Evolutionary conservation across 306 rosid species (phyloP).

Genomic region (Cicer judaicum): DNA sequence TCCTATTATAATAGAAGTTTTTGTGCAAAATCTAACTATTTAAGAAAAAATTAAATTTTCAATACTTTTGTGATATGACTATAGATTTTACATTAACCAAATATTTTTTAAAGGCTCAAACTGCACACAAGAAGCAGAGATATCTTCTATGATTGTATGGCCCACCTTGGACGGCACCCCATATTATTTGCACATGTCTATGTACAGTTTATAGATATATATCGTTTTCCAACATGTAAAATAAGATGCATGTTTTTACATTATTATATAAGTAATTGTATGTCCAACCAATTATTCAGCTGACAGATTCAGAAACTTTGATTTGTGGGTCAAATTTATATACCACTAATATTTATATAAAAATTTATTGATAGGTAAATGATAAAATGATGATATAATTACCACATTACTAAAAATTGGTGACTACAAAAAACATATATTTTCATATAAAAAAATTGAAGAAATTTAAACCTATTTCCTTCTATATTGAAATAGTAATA

Average conservation of each 20-base stretch:
- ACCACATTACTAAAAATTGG: no score
- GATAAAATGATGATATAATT: no score
- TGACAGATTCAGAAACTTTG: no score
- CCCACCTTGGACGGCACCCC: conserved; percentile 38
- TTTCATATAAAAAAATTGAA: no score
- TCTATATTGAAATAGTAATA: no score
- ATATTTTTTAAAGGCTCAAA: neutral
- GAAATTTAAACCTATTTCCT: no score
- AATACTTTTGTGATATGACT: neutral
- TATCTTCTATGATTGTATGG: conserved; percentile 38
- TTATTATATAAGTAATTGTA: neutral
- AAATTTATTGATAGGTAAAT: no score
- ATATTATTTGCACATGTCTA: conserved; percentile 36
- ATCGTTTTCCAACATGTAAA: neutral
- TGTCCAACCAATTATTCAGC: no score
- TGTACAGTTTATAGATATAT: conserved; percentile 9
- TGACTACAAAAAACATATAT: no score
- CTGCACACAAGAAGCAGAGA: conserved; percentile 6
- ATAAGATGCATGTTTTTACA: neutral
- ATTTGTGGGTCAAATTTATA: no score
- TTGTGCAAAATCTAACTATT: neutral
- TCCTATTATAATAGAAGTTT: no score
- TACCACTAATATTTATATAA: no score
- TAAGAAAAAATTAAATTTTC: neutral
- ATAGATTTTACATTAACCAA: neutral